Percentiles rank a stretch among this genome's conserved stretches.
These are phyloP conservation scores for Cladosporium halotolerans DNA, from an alignment of 2,329 filamentous ascomycete genomes.

Conservation along the genomic window DNA sequence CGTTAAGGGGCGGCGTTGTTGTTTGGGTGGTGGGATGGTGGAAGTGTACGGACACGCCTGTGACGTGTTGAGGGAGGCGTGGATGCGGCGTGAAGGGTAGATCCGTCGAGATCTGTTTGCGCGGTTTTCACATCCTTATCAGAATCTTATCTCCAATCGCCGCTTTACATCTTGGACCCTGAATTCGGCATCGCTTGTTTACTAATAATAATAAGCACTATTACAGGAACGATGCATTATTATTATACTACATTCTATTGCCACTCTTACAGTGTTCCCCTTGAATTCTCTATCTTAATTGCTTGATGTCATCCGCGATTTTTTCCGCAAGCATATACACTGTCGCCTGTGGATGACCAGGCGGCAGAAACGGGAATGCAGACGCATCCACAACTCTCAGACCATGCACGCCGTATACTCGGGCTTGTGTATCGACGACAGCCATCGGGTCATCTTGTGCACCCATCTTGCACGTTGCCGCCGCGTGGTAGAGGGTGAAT, in stretches of 20 bases:
- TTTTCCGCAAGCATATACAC: conserved; percentile 13
- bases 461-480: conserved; percentile 18
- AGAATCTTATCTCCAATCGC: too few relatives aligned
- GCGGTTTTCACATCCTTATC: too few relatives aligned
- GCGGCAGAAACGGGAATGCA: conserved; percentile 19
- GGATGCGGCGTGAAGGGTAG: neutral
- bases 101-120: too few relatives aligned
- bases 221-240: too few relatives aligned
- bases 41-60: neutral
- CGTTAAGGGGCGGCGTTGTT: conserved; percentile 6
- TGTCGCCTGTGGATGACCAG: conserved; percentile 22
- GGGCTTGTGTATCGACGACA: conserved; percentile 19
- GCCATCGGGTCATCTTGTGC: conserved; percentile 16
- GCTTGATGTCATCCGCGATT: conserved; percentile 1
- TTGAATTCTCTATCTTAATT: neutral
- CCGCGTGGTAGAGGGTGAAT: conserved; percentile 14
- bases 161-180: too few relatives aligned
- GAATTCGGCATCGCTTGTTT: too few relatives aligned
- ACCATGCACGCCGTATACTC: conserved; percentile 18
- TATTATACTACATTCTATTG: too few relatives aligned
- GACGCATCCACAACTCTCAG: conserved; percentile 22
- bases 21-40: neutral
- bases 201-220: too few relatives aligned
- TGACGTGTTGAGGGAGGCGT: neutral
- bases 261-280: too few relatives aligned